phyloP scores from a whole-genome alignment of 2,329 filamentous ascomycete genomes.

The Pezicula rhizophila region DNA sequence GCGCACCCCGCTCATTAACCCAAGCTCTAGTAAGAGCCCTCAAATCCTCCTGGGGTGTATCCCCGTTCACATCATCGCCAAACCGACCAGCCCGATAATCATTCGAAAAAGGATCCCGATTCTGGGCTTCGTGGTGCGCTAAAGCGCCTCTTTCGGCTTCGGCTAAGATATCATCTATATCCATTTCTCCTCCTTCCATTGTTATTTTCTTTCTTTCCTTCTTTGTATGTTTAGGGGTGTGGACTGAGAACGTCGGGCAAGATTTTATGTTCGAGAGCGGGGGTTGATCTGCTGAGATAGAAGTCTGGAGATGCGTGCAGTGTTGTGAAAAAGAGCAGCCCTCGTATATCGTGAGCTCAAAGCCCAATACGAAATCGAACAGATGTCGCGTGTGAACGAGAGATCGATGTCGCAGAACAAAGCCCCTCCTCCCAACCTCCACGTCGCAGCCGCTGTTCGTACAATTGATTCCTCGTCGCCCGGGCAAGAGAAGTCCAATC shows the following conservation, averaged over 20 bases:
- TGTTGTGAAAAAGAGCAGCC: no score
- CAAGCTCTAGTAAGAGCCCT: constrained; percentile 86
- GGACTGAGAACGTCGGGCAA: neutral
- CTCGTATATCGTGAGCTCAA: no score
- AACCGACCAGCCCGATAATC: constrained; percentile 23
- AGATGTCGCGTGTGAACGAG: no score
- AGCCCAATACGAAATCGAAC: no score
- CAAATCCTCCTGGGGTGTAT: constrained; percentile 65
- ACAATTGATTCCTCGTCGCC: no score
- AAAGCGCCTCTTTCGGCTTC: constrained; percentile 57
- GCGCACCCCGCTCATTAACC: constrained; percentile 85
- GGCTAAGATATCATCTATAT: constrained; percentile 74
- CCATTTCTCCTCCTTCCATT: constrained; percentile 42
- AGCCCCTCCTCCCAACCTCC: no score
- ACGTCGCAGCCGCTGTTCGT: no score
- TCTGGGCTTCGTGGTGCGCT: constrained; percentile 34
- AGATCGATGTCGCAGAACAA: no score
- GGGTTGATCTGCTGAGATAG: no score
- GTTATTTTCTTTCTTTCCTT: neutral
- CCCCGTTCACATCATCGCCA: constrained; percentile 57
- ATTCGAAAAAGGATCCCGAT: neutral
- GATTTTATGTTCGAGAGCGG: no score
- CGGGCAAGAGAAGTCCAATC: no score
- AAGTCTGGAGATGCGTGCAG: no score
- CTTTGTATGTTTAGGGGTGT: neutral